Conservation (phyloP, 192 early-diverging fungal genomes). For the Dissophora globulifera region DNA sequence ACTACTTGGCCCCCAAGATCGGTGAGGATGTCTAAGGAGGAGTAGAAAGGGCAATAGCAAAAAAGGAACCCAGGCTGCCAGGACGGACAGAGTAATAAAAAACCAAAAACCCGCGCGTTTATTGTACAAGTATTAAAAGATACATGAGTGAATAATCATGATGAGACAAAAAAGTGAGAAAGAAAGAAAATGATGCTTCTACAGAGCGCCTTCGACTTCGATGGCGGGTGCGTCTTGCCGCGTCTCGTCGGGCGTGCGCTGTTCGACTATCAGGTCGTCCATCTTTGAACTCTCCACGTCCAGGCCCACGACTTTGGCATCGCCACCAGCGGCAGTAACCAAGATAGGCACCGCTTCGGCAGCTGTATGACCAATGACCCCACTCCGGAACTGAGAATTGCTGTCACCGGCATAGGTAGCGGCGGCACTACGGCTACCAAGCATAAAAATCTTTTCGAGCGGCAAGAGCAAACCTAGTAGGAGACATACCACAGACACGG, state of each 20-base stretch:
- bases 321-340: conserved; percentile 11
- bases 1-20: conserved; percentile 83
- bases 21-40: conserved; percentile 56
- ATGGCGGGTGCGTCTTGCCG: not conserved
- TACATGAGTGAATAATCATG: not conserved
- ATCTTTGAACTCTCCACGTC: not conserved
- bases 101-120: too few species aligned
- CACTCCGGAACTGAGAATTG: conserved; percentile 11
- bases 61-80: too few species aligned
- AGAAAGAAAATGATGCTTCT: not conserved
- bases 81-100: not conserved
- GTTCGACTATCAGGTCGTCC: not conserved
- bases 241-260: not conserved
- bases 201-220: conserved; percentile 17
- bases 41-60: not conserved
- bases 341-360: conserved; percentile 3
- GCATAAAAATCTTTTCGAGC: conserved; percentile 47
- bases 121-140: not conserved
- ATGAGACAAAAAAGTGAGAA: not conserved
- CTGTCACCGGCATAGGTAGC: not conserved
- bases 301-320: not conserved
- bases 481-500: conserved; percentile 51
- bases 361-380: conserved; percentile 3
- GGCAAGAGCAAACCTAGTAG: conserved; percentile 53
- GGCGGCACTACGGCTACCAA: not conserved